Percentiles rank a stretch among this genome's conserved stretches.
phyloP scores from a whole-genome alignment of 148 eudicot species.

The Nepenthes gracilis region DNA sequence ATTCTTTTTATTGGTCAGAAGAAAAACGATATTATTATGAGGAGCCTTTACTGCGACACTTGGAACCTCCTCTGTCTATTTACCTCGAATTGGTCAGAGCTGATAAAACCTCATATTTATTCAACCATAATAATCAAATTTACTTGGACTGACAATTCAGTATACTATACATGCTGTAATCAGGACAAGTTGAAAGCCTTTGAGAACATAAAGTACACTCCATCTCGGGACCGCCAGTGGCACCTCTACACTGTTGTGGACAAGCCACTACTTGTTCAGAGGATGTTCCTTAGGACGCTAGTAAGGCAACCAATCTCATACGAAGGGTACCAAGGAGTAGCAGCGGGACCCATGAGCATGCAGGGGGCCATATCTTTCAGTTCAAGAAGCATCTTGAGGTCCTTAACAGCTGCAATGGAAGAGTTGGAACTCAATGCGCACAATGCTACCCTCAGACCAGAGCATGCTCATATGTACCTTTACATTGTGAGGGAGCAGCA shows the following conservation, averaged over 20 bases:
- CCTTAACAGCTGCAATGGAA: constrained; percentile 85
- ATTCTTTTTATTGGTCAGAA: constrained; percentile 87
- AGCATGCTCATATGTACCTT: constrained; percentile 96
- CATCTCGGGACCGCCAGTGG: constrained; percentile 98
- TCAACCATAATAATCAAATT: not conserved
- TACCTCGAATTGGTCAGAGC: constrained; percentile 85
- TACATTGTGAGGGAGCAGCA: constrained; percentile 78
- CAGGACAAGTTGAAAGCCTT: constrained; percentile 94
- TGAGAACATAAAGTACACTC: constrained; percentile 66
- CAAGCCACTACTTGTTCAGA: constrained; percentile 57
- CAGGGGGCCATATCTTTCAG: constrained; percentile 52
- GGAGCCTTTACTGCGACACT: constrained; percentile 82
- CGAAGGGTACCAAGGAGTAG: constrained; percentile 69
- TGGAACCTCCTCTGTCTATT: constrained; percentile 96
- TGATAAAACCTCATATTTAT: not conserved
- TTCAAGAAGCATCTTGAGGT: constrained; percentile 88
- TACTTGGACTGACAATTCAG: not conserved
- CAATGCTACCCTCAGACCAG: constrained; percentile 67
- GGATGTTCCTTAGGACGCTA: constrained; percentile 93
- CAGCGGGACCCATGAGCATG: constrained; percentile 29
- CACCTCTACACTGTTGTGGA: constrained; percentile 84
- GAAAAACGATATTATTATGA: constrained; percentile 68
- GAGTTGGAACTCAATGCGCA: constrained; percentile 94
- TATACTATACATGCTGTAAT: not conserved
- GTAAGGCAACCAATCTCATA: constrained; percentile 79